Evolutionary conservation across 805 yeast genomes (phyloP).

Genomic region (Candida boidinii): DNA sequence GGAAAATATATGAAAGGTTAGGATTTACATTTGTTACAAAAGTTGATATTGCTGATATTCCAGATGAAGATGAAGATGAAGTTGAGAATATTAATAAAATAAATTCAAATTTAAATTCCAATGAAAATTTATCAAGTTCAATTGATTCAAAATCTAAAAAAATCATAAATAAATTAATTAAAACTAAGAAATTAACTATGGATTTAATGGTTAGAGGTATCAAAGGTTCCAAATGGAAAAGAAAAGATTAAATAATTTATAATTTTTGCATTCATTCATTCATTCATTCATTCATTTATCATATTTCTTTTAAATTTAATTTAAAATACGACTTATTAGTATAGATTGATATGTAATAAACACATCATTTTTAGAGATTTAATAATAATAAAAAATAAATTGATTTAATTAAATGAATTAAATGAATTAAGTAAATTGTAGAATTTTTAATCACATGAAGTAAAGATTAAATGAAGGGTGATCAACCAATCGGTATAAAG

Average conservation of each 20-base stretch:
- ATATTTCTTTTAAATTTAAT: neutral
- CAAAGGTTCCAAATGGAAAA: conserved; percentile 26
- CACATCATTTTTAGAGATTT: neutral
- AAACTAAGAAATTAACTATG: conserved; percentile 21
- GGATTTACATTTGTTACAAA: conserved; percentile 37
- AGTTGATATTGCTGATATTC: conserved; percentile 24
- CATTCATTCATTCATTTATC: too few relatives aligned
- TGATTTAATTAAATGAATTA: neutral
- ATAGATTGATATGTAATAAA: neutral
- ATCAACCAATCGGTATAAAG: too few relatives aligned
- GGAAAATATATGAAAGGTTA: conserved; percentile 43
- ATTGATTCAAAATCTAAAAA: conserved; percentile 3
- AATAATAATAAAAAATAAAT: too few relatives aligned
- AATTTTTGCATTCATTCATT: neutral
- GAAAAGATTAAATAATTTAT: conserved; percentile 4
- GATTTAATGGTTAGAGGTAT: conserved; percentile 31
- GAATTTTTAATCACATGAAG: too few relatives aligned
- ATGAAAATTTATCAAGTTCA: too few relatives aligned
- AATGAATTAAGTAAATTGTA: too few relatives aligned
- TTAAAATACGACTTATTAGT: neutral
- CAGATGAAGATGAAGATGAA: conserved; percentile 16
- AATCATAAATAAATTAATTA: neutral
- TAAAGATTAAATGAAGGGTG: too few relatives aligned
- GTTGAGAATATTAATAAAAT: too few relatives aligned
- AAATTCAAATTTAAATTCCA: too few relatives aligned